phyloP scores from a whole-genome alignment of 2,329 filamentous ascomycete genomes.

The Zymoseptoria tritici region DNA sequence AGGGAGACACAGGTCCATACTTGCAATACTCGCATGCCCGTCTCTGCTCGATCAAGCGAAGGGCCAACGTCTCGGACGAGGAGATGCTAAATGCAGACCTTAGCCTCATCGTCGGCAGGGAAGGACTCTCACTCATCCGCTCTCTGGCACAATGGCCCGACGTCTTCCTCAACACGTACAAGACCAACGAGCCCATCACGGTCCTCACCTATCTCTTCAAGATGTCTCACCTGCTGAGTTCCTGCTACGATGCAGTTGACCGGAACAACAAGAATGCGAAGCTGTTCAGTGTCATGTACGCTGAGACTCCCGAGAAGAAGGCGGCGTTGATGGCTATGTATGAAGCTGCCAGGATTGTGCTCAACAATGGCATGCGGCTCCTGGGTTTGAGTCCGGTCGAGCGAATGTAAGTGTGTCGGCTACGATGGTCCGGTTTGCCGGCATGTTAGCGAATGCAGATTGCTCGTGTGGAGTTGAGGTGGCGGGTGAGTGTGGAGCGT shows the following conservation, averaged over 20 bases:
- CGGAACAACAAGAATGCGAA: slow-evolving; percentile 28
- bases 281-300: slow-evolving; percentile 67
- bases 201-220: slow-evolving; percentile 71
- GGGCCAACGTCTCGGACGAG: slow-evolving; percentile 44
- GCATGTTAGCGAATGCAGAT: background rate
- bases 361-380: slow-evolving; percentile 76
- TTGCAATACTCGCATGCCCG: slow-evolving; percentile 77
- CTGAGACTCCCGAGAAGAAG: slow-evolving; percentile 60
- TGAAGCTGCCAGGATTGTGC: slow-evolving; percentile 63
- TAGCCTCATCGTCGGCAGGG: slow-evolving; percentile 60
- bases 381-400: slow-evolving; percentile 73
- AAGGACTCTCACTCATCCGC: slow-evolving; percentile 66
- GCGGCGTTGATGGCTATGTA: slow-evolving; percentile 70
- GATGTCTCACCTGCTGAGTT: slow-evolving; percentile 74
- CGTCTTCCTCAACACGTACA: slow-evolving; percentile 73
- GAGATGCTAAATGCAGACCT: slow-evolving; percentile 59
- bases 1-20: slow-evolving; percentile 79
- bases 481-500: background rate
- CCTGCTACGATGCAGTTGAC: slow-evolving; percentile 63
- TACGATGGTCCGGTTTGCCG: background rate
- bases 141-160: slow-evolving; percentile 80
- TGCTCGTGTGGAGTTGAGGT: background rate
- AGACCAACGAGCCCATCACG: slow-evolving; percentile 69
- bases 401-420: slow-evolving; percentile 34
- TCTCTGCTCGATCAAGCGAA: slow-evolving; percentile 53